Base-by-base conservation (phyloP, 2,329 filamentous ascomycete genomes). In the Penicillium thymicola region DNA sequence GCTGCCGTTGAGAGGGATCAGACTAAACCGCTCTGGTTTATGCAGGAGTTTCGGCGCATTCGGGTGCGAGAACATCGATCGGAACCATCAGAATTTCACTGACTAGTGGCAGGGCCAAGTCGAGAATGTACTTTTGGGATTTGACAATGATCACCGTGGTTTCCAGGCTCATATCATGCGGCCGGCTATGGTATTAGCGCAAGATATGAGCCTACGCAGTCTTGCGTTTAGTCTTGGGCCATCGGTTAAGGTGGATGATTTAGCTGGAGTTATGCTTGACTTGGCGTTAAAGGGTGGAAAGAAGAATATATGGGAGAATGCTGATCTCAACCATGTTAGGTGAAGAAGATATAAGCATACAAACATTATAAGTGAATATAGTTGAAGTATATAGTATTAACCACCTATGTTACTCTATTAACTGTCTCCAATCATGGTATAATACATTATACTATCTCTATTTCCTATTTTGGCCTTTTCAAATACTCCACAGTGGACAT, bases 101-200 rank as follows among this genome's bases (percentile, higher is more conserved):
- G 11, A 51, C 9, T 16, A 7, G 5, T 13, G 10, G 5, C 16
- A 66, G 64, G 64, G 63, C 25, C 51, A 64, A 46, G 57, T 57
- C 18, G 64, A 64, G 34, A 65, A 51, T 55, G 48, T 53, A 9
- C 55, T 65, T 4, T 14, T 66, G 14, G 54, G 28, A n/a, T 54
- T 60, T 6, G 57, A 43, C 3, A 30, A 59, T 21, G 28, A 51
- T 9, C 38, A 40, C 38, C 47, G 53, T 3, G 38, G 23, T n/a
- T 65, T 67, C 11, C 55, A 62, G 47, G 25, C 55, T 9, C 61
- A 65, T 44, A 60, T 66, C 34, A 41, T 67, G 59, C 62, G 59
- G 8, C 62, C 65, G 10, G 62, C 41, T 10, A 42, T 65, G 41
- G 57, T 67, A 4, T 43, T 63, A 7, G 50, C 55, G 5, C 37